phyloP scores from a whole-genome alignment of 768 basidiomycete species.

The Phaeolepiota aurea region DNA sequence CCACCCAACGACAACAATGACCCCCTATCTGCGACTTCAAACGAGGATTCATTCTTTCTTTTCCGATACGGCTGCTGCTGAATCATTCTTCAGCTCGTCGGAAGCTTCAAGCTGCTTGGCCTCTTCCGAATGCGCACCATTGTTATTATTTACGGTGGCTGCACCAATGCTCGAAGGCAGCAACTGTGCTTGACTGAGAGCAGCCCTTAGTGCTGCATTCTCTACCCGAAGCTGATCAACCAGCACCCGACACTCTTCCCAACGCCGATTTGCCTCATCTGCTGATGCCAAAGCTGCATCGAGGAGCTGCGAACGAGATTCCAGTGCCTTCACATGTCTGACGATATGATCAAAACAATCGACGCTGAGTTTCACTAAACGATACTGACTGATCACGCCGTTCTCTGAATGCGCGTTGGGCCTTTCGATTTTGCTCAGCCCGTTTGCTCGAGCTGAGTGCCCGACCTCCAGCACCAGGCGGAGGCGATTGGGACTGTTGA shows the following conservation, averaged over 20 bases:
- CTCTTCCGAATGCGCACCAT: constrained; percentile 21
- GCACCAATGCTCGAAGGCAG: constrained; percentile 19
- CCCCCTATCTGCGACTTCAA: too few species aligned
- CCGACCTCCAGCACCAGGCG: constrained; percentile 29
- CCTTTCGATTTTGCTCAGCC: constrained; percentile 92
- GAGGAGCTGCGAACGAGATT: constrained; percentile 76
- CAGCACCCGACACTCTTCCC: constrained; percentile 85
- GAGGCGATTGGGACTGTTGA: constrained; percentile 19
- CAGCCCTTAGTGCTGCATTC: constrained; percentile 69
- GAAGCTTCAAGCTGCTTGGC: constrained; percentile 16
- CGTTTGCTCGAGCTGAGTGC: constrained; percentile 75
- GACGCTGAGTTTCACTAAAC: constrained; percentile 6
- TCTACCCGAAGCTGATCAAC: constrained; percentile 85
- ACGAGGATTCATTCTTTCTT: constrained; percentile 12
- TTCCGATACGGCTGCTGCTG: constrained; percentile 13
- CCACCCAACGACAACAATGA: too few species aligned
- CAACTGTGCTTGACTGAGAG: constrained; percentile 43
- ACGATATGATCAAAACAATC: constrained; percentile 4
- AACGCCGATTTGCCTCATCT: constrained; percentile 82
- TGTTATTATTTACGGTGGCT: constrained; percentile 7
- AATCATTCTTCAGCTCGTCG: constrained; percentile 18
- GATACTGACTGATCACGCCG: constrained; percentile 76
- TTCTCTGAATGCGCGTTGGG: constrained; percentile 87
- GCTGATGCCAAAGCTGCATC: constrained; percentile 82
- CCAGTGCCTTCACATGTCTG: constrained; percentile 83